phyloP scores from a whole-genome alignment of 2,329 filamentous ascomycete genomes.

The Nigrospora osmanthi region DNA sequence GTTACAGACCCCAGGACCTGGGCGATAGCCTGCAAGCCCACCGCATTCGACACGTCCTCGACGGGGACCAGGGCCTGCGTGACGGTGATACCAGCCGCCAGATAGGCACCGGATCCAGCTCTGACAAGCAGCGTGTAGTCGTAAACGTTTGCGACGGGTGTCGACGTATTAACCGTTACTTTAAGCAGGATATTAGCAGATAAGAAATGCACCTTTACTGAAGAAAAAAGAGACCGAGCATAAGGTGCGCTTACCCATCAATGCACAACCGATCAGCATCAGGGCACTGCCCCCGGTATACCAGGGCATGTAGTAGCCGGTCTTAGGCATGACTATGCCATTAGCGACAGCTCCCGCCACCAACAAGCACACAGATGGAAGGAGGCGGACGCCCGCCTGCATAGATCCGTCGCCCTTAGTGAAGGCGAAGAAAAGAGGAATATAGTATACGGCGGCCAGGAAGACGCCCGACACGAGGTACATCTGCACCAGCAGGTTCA shows the following conservation, averaged over 20 bases:
- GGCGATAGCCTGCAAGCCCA: constrained; percentile 24
- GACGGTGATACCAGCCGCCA: constrained; percentile 27
- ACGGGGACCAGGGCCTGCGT: constrained; percentile 22
- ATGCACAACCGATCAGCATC: constrained; percentile 20
- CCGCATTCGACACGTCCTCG: constrained; percentile 19
- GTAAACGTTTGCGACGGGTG: constrained; percentile 19
- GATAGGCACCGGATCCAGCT: constrained; percentile 26
- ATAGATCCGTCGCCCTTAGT: constrained; percentile 27
- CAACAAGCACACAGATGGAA: constrained; percentile 29
- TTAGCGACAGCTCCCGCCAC: constrained; percentile 25
- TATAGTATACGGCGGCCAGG: constrained; percentile 29
- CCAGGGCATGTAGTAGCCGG: constrained; percentile 27
- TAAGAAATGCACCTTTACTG: no score
- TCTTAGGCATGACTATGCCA: constrained; percentile 23
- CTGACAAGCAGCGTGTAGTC: constrained; percentile 29
- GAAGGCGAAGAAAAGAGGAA: constrained; percentile 41
- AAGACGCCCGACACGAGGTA: constrained; percentile 10
- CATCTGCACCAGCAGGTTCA: constrained; percentile 9
- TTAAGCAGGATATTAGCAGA: background rate
- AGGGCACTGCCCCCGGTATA: constrained; percentile 25
- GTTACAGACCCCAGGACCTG: no score
- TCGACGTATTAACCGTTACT: constrained; percentile 16
- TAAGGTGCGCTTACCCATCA: constrained; percentile 18
- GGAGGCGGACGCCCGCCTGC: constrained; percentile 25
- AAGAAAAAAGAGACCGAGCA: no score